Conservation (phyloP, 176 grass and related monocot species). For the Triticum timopheevii region DNA sequence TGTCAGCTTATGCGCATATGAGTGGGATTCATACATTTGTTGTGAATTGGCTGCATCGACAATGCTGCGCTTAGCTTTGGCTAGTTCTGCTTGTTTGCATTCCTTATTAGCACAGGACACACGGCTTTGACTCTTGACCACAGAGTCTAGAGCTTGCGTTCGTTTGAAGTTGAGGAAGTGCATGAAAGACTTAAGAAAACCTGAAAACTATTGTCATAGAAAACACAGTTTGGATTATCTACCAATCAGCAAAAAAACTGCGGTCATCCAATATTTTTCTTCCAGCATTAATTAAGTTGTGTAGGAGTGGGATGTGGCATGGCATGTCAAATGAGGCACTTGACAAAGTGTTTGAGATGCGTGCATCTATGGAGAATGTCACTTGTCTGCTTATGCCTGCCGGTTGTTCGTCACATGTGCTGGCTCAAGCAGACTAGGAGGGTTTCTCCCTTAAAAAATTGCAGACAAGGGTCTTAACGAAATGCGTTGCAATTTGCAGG, state of each 20-base stretch:
- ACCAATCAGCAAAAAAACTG: not conserved
- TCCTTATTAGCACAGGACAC: not conserved
- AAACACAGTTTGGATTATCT: not conserved
- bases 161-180: not conserved
- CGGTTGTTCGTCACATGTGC: conserved; percentile 2
- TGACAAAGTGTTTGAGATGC: not conserved
- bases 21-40: conserved; percentile 25
- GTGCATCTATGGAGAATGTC: not conserved
- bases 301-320: not conserved
- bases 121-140: conserved; percentile 33
- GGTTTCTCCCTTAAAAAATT: not conserved
- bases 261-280: not conserved
- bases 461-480: conserved; percentile 9
- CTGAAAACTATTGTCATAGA: not conserved
- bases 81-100: conserved; percentile 10
- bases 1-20: conserved; percentile 24
- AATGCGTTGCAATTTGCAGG: conserved; percentile 49
- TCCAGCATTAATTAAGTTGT: not conserved
- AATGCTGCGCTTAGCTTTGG: conserved; percentile 36
- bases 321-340: not conserved
- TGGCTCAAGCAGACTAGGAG: not conserved
- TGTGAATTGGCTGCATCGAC: conserved; percentile 13
- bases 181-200: conserved; percentile 7
- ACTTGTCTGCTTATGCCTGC: not conserved
- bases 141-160: not conserved